Evolutionary conservation across 345 rosid genomes (phyloP).

Genomic region (Moringa oleifera): DNA sequence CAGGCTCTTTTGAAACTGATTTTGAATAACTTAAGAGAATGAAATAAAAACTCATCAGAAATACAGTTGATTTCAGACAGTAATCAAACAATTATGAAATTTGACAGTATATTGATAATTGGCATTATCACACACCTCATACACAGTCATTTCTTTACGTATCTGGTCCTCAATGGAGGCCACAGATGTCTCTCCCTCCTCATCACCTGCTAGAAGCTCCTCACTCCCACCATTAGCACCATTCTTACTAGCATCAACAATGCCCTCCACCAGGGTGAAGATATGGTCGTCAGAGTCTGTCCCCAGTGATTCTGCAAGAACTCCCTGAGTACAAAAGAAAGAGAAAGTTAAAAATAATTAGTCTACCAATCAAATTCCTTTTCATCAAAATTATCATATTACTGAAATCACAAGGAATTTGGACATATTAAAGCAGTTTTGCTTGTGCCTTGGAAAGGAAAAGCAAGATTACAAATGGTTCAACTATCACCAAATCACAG

Average conservation of each 20-base stretch:
- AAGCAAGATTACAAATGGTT: not conserved
- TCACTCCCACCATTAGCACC: constrained; percentile 41
- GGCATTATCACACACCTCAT: constrained; percentile 50
- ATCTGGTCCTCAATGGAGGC: constrained; percentile 86
- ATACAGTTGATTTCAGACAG: not conserved
- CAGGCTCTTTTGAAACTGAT: not conserved
- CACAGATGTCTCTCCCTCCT: constrained; percentile 69
- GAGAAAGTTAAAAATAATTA: constrained; percentile 5
- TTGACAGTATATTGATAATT: not conserved
- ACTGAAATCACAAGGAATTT: not conserved
- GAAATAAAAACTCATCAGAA: not conserved
- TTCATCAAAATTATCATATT: constrained; percentile 1
- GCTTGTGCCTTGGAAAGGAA: constrained; percentile 14
- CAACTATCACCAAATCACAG: not conserved
- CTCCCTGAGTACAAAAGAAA: constrained; percentile 51
- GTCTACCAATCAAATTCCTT: constrained; percentile 1
- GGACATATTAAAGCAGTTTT: not conserved
- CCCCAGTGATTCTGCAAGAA: constrained; percentile 64
- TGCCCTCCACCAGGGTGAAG: constrained; percentile 63
- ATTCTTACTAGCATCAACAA: constrained; percentile 51
- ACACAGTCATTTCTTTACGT: constrained; percentile 86
- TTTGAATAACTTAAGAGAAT: not conserved
- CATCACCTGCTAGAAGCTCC: constrained; percentile 71
- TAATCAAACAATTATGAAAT: not conserved
- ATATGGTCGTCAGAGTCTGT: constrained; percentile 38